These are phyloP conservation scores for Trypanosoma vivax DNA, from an alignment of 208 protist genomes.

Conservation along the genomic window DNA sequence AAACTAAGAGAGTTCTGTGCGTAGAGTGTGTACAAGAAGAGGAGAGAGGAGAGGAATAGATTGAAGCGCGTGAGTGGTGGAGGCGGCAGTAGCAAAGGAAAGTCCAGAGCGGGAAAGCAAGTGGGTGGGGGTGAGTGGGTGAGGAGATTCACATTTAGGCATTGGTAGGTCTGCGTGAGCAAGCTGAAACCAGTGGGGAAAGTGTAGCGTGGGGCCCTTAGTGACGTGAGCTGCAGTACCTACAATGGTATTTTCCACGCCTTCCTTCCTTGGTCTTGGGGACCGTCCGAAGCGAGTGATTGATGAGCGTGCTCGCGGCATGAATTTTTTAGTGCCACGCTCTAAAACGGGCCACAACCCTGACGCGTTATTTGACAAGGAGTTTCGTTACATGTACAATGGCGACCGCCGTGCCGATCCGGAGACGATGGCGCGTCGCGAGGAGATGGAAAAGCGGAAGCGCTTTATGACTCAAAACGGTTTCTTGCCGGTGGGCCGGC, in stretches of 20 bases:
- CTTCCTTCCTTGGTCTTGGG: conserved; percentile 73
- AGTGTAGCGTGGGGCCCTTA: too few species aligned
- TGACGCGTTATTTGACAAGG: conserved; percentile 80
- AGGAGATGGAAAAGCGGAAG: conserved; percentile 52
- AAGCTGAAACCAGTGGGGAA: too few species aligned
- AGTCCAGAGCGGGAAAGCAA: too few species aligned
- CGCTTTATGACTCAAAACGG: conserved; percentile 71
- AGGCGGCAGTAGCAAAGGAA: too few species aligned
- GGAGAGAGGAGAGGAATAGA: too few species aligned
- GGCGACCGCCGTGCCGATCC: conserved; percentile 71
- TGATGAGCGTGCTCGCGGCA: conserved; percentile 56
- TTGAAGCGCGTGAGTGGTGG: too few species aligned
- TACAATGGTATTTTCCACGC: conserved; percentile 85
- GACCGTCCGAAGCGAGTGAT: conserved; percentile 56
- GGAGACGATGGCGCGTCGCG: conserved; percentile 40
- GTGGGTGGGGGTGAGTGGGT: too few species aligned
- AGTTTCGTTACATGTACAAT: conserved; percentile 79
- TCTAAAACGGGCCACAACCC: conserved; percentile 77
- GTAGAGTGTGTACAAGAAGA: too few species aligned
- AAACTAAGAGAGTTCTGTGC: too few species aligned
- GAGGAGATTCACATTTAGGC: too few species aligned
- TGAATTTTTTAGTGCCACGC: conserved; percentile 54
- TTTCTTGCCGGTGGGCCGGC: conserved; percentile 55
- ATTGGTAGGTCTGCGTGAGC: too few species aligned
- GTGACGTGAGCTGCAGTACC: background rate